Conservation (phyloP, 495 filamentous ascomycete genomes). For the Penicillium egyptiacum region DNA sequence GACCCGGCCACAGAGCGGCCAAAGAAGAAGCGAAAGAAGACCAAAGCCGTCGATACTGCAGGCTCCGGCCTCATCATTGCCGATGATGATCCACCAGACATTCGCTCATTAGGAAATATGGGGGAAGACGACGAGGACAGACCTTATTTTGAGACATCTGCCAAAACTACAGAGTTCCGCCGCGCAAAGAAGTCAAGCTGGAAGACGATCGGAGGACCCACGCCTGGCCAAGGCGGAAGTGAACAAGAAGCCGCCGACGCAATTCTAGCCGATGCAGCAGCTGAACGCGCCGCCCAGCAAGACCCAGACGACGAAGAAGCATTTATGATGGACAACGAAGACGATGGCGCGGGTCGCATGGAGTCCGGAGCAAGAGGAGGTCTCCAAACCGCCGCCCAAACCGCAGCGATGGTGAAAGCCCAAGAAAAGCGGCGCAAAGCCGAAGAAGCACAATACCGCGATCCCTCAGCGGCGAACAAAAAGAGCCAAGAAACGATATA, state of each 20-base stretch:
- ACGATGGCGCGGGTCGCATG: conserved; percentile 54
- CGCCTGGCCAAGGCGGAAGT: conserved; percentile 40
- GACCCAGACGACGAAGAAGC: conserved; percentile 50
- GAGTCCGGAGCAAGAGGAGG: conserved; percentile 82
- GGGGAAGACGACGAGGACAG: conserved; percentile 46
- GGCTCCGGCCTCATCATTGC: conserved; percentile 74
- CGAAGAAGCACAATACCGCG: conserved; percentile 44
- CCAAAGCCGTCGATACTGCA: conserved; percentile 61
- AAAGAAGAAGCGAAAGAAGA: conserved; percentile 80
- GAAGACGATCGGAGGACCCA: conserved; percentile 61
- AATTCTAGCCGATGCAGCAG: conserved; percentile 73
- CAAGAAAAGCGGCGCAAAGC: conserved; percentile 56
- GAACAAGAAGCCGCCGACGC: conserved; percentile 74
- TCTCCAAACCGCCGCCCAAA: conserved; percentile 76
- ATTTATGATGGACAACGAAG: conserved; percentile 36
- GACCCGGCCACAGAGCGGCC: conserved; percentile 60
- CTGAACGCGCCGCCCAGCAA: conserved; percentile 52
- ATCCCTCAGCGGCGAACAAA: conserved; percentile 36
- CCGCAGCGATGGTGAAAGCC: conserved; percentile 72
- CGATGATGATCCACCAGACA: conserved; percentile 83
- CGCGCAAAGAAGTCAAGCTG: conserved; percentile 75
- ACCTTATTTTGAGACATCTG: conserved; percentile 50
- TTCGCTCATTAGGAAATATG: conserved; percentile 47
- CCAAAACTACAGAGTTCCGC: conserved; percentile 66
- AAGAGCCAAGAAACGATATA: conserved; percentile 78